Percentiles rank a stretch among this genome's conserved stretches.
Conservation (phyloP, 768 basidiomycete genomes). For the Tylopilus intermedius region DNA sequence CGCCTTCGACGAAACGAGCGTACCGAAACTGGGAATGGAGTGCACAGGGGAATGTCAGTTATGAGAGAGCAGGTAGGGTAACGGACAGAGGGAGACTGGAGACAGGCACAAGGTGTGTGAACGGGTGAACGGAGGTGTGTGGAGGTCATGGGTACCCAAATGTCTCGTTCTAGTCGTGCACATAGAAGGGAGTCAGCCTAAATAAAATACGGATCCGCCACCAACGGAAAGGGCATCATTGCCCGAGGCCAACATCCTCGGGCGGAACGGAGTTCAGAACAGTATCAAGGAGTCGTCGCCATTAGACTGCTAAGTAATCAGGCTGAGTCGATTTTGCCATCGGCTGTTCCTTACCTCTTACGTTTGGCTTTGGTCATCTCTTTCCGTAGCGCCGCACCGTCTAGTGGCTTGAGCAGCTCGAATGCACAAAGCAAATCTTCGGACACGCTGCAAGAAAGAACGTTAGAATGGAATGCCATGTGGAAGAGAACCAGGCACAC, state of each 20-base stretch:
- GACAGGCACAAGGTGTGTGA: constrained; percentile 19
- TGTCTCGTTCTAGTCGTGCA: constrained; percentile 24
- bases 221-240: constrained; percentile 8
- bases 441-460: constrained; percentile 60
- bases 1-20: constrained; percentile 26
- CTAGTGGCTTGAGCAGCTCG: constrained; percentile 92
- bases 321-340: background rate
- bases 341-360: constrained; percentile 62
- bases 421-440: constrained; percentile 97
- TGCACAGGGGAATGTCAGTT: constrained; percentile 27
- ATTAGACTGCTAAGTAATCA: constrained; percentile 25
- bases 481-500: constrained; percentile 34
- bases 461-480: constrained; percentile 8
- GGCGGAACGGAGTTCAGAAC: background rate
- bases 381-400: constrained; percentile 90
- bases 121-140: constrained; percentile 8
- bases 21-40: constrained; percentile 18
- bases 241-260: constrained; percentile 8
- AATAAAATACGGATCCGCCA: constrained; percentile 16
- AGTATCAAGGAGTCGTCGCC: constrained; percentile 30
- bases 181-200: constrained; percentile 20
- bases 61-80: constrained; percentile 27
- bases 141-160: constrained; percentile 26
- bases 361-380: constrained; percentile 99
- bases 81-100: constrained; percentile 18